These are phyloP conservation scores for Yamadazyma friedrichii DNA, from an alignment of 1,139 yeast genomes.

Conservation along the genomic window DNA sequence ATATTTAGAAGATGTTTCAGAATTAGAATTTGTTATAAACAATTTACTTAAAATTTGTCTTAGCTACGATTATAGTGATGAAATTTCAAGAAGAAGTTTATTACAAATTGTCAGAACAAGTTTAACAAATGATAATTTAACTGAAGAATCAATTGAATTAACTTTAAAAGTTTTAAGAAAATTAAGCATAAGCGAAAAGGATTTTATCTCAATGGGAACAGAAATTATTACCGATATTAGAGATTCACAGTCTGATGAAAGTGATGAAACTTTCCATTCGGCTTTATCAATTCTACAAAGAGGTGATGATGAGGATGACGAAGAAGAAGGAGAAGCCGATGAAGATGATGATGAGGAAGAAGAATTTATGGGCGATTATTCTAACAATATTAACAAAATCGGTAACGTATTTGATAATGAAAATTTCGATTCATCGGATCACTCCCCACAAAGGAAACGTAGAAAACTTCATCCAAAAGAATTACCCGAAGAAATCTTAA, in stretches of 20 bases:
- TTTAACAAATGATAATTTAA: conserved; percentile 52
- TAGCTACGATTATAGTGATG: conserved; percentile 85
- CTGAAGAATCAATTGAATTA: conserved; percentile 53
- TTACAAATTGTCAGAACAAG: conserved; percentile 67
- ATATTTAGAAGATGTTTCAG: conserved; percentile 42
- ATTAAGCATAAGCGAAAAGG: conserved; percentile 75
- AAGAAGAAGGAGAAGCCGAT: conserved; percentile 23
- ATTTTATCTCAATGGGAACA: conserved; percentile 80
- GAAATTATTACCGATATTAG: conserved; percentile 84
- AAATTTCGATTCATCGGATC: conserved; percentile 12
- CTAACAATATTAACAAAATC: conserved; percentile 20
- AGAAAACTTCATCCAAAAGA: conserved; percentile 37
- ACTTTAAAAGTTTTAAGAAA: conserved; percentile 67
- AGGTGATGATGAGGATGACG: conserved; percentile 20
- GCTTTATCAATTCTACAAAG: conserved; percentile 45
- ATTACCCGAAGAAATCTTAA: conserved; percentile 49
- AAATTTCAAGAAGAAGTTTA: conserved; percentile 84
- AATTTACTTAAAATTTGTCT: conserved; percentile 70
- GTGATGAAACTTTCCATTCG: conserved; percentile 52
- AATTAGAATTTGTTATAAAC: conserved; percentile 70
- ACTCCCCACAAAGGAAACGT: conserved; percentile 20
- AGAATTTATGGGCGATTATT: conserved; percentile 19
- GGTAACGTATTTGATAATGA: conserved; percentile 17
- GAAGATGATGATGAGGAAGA: conserved; percentile 23
- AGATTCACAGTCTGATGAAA: conserved; percentile 57